Evolutionary conservation across 202 grass and related monocot species (phyloP), one percentile per base, ranked within the genome.

Genomic region (Panicum virgatum): DNA sequence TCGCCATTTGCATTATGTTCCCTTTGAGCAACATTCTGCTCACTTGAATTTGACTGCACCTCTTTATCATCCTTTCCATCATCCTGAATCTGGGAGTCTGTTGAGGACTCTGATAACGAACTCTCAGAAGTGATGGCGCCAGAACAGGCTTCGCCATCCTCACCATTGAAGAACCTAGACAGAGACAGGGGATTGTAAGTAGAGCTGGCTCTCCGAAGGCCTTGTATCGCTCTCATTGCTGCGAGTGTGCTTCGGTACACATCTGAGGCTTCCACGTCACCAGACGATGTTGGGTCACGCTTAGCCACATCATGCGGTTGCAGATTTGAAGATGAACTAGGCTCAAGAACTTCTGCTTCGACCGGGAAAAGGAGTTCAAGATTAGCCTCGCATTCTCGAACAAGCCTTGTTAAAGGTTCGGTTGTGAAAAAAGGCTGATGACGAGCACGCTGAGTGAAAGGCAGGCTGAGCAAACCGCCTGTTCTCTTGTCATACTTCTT

Each of bases 401-500:
- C 92, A 87, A 98, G 86, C 53, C 89, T 86, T 32, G 90, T 98
- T 59, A 98, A 60, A 45, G 96, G 90, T 65, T 90, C 96, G 0
- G 92, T 94, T 47, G 96, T 96, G 84, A 98, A 98, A 85, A 98
- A 98, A 54, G 96, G 96, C 52, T 98, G 83, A 74, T 91, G 96
- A 34, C 92, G 87, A 52, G 76, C 96, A 79, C 92, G 96, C 67
- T 91, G 96, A 36, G 90, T 93, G 85, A 98, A 96, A 75, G 90
- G 96, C 58, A 98, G 66, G 74, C 90, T 96, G 29, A 98, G 76
- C 70, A 95, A 78, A 22, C 87, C 87, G 0, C 96, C 96, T 45
- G 92, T 96, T 88, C 96, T 93, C 87, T 98, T 98, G 80, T 98
- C 92, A 76, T 96, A 98, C 83, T 96, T 96, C 65, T 98, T 98